phyloP scores from a whole-genome alignment of 352 stramenopile species.

The Peronospora tabacina region DNA sequence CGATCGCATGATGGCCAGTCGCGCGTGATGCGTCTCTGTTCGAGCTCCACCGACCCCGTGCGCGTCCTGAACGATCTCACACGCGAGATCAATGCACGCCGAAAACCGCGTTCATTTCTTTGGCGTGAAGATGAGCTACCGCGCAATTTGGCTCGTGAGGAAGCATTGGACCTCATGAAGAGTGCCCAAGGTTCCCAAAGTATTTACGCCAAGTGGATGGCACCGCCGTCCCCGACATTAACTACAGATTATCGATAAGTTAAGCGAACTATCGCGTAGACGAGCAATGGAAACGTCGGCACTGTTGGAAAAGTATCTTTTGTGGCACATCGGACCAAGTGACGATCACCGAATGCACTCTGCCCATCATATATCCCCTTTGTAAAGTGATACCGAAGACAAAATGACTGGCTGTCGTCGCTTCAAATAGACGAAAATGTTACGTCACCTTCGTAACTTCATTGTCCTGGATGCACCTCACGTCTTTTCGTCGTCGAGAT shows the following conservation, averaged over 20 bases:
- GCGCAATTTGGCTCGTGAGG: slow-evolving; percentile 19
- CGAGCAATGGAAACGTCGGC: not conserved
- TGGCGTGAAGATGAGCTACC: slow-evolving; percentile 35
- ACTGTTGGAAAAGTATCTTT: not conserved
- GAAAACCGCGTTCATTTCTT: slow-evolving; percentile 40
- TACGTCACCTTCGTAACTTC: slow-evolving; percentile 5
- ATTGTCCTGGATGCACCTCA: not conserved
- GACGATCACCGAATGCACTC: too few species aligned
- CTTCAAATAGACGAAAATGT: slow-evolving; percentile 7
- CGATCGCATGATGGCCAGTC: slow-evolving; percentile 25
- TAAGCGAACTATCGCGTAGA: slow-evolving; percentile 15
- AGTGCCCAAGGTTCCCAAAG: slow-evolving; percentile 12
- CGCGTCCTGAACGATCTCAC: slow-evolving; percentile 29
- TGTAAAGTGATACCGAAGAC: slow-evolving; percentile 9
- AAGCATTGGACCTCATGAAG: slow-evolving; percentile 30
- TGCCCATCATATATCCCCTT: slow-evolving; percentile 12
- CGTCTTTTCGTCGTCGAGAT: slow-evolving; percentile 2
- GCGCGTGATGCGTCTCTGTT: slow-evolving; percentile 25
- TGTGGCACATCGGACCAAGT: too few species aligned
- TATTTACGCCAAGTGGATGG: slow-evolving; percentile 37
- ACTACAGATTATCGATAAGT: slow-evolving; percentile 14
- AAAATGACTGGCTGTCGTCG: not conserved
- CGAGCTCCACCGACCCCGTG: not conserved
- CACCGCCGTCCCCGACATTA: slow-evolving; percentile 7
- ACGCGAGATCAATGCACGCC: slow-evolving; percentile 32